phyloP scores from a whole-genome alignment of 192 early-diverging fungal genomes.

The Rhizophagus sp. region DNA sequence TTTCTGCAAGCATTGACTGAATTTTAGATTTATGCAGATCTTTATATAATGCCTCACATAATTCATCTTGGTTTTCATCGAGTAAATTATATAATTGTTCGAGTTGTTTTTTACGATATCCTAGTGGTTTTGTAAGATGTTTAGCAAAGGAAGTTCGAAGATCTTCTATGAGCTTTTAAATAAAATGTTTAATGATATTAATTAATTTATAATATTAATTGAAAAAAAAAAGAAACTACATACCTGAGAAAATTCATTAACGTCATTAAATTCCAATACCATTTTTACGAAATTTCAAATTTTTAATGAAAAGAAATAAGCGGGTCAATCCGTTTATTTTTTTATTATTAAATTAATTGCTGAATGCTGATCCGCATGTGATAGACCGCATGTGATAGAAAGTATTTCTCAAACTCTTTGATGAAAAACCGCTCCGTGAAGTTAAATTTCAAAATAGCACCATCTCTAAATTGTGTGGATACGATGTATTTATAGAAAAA shows the following conservation, averaged over 20 bases:
- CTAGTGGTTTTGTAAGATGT: conserved; percentile 45
- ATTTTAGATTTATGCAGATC: conserved; percentile 59
- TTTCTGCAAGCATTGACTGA: conserved; percentile 62
- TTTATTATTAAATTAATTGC: no score
- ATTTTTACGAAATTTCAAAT: neutral
- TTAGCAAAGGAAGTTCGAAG: conserved; percentile 40
- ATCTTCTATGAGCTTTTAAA: conserved; percentile 34
- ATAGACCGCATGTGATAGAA: no score
- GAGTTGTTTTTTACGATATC: conserved; percentile 63
- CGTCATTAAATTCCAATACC: neutral
- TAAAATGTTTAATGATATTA: no score
- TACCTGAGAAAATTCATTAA: neutral
- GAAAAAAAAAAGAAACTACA: neutral
- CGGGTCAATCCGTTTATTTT: no score
- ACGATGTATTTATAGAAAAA: no score
- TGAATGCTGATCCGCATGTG: no score
- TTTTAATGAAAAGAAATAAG: neutral
- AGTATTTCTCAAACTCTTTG: no score
- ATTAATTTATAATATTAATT: no score
- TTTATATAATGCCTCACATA: conserved; percentile 56
- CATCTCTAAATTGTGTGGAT: no score
- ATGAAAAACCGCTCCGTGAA: no score
- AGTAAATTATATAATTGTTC: conserved; percentile 59
- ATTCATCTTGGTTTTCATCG: conserved; percentile 55
- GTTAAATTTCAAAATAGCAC: no score